phyloP scores from a whole-genome alignment of 768 basidiomycete genomes.

The Calocera cornea region DNA sequence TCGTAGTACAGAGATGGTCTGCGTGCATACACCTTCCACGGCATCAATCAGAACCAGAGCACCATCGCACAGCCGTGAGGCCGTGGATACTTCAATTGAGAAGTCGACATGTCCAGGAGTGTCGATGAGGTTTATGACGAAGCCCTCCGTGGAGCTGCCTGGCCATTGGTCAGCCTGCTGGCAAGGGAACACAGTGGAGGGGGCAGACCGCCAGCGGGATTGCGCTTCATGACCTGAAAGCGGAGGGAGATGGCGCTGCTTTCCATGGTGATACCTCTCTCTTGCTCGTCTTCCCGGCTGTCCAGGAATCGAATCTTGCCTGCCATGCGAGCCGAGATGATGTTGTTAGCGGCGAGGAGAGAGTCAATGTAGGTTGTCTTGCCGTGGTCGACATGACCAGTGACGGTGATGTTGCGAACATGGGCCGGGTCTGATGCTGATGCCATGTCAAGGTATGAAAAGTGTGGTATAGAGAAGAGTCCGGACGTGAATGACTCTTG shows the following conservation, averaged over 20 bases:
- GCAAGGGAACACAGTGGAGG: not conserved
- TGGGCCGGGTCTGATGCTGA: not conserved
- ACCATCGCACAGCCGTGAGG: constrained; percentile 86
- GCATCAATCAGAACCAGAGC: constrained; percentile 91
- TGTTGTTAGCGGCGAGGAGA: constrained; percentile 91
- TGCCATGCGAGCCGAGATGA: constrained; percentile 87
- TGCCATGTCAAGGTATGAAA: not conserved
- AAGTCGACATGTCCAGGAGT: constrained; percentile 99
- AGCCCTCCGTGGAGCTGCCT: constrained; percentile 53
- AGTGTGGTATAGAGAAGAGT: too few species aligned
- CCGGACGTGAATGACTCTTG: too few species aligned
- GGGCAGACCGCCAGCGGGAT: constrained; percentile 42
- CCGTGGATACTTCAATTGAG: constrained; percentile 90
- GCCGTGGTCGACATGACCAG: constrained; percentile 57
- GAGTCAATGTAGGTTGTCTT: constrained; percentile 94
- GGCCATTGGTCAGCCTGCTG: not conserved
- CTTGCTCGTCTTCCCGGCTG: constrained; percentile 90
- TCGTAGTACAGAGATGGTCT: constrained; percentile 91
- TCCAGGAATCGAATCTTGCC: constrained; percentile 95
- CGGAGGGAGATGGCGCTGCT: constrained; percentile 84
- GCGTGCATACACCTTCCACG: constrained; percentile 96
- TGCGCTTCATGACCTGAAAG: constrained; percentile 63
- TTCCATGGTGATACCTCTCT: constrained; percentile 98
- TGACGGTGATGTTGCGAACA: constrained; percentile 18
- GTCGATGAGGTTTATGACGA: constrained; percentile 90